These are phyloP conservation scores for Marasmius tenuissimus DNA, from an alignment of 1,284 basidiomycete species.

Conservation along the genomic window DNA sequence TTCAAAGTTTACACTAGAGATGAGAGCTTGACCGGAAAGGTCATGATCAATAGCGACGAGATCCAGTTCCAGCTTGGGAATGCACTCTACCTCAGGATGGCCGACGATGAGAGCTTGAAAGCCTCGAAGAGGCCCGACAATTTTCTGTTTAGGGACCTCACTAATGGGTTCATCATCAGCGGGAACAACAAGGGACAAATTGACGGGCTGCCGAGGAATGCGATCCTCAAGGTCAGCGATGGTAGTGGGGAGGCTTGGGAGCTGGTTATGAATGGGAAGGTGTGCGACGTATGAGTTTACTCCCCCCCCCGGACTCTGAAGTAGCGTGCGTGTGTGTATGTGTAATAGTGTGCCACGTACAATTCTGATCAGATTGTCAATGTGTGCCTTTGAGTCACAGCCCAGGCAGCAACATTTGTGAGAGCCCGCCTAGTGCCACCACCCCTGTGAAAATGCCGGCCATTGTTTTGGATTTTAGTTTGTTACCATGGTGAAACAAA, in stretches of 20 bases:
- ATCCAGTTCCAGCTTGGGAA: background rate
- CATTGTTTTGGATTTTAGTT: too few species aligned
- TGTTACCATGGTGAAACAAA: too few species aligned
- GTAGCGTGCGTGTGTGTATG: too few species aligned
- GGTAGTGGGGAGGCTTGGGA: background rate
- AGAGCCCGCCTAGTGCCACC: too few species aligned
- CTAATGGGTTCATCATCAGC: background rate
- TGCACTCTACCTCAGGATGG: background rate
- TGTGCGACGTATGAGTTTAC: too few species aligned
- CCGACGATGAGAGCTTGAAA: background rate
- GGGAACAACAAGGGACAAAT: background rate
- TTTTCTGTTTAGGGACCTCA: background rate
- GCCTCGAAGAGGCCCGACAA: background rate
- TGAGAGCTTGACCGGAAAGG: background rate
- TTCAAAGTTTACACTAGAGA: background rate
- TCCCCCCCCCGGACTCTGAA: too few species aligned
- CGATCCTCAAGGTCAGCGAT: background rate
- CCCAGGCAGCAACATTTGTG: too few species aligned
- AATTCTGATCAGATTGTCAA: too few species aligned
- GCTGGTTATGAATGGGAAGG: background rate
- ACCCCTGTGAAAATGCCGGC: too few species aligned
- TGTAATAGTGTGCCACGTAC: too few species aligned
- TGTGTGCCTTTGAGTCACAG: too few species aligned
- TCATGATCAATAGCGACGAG: background rate
- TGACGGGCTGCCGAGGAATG: background rate